A percentile compares a stretch with the other conserved stretches of the same genome.
phyloP scores from a whole-genome alignment of 108 stramenopile genomes.

The Nannochloropsis oceanica region DNA sequence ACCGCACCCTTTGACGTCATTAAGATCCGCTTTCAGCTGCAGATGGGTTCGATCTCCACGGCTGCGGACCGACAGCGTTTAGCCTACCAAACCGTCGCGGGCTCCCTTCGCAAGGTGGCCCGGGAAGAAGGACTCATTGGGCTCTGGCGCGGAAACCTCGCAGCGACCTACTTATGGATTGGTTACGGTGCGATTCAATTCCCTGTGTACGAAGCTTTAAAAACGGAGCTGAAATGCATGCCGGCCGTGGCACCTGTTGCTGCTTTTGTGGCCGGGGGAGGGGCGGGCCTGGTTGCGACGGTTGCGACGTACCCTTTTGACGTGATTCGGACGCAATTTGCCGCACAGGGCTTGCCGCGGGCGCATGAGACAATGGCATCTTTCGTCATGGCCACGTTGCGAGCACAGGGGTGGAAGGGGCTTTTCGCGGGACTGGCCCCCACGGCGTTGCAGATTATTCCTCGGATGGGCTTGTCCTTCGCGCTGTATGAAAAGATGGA shows the following conservation, averaged over 20 bases:
- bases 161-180: slow-evolving; percentile 73
- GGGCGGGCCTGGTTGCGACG: slow-evolving; percentile 59
- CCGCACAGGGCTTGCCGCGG: slow-evolving; percentile 45
- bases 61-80: not conserved
- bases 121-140: slow-evolving; percentile 57
- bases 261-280: slow-evolving; percentile 58
- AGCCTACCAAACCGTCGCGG: not conserved
- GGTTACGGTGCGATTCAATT: slow-evolving; percentile 70
- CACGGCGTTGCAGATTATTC: slow-evolving; percentile 58
- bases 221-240: not conserved
- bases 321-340: slow-evolving; percentile 70
- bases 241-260: slow-evolving; percentile 15
- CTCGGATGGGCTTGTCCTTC: slow-evolving; percentile 83
- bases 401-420: slow-evolving; percentile 47
- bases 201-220: slow-evolving; percentile 43
- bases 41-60: not conserved
- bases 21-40: slow-evolving; percentile 64
- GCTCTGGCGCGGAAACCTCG: slow-evolving; percentile 69
- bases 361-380: slow-evolving; percentile 39
- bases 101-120: slow-evolving; percentile 29
- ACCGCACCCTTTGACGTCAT: slow-evolving; percentile 72
- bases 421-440: slow-evolving; percentile 65
- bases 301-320: slow-evolving; percentile 77
- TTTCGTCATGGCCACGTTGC: slow-evolving; percentile 47
- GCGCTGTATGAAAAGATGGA: slow-evolving; percentile 56